Evolutionary conservation across 1,139 yeast genomes (phyloP), one percentile per base, ranked within the genome.

Genomic region (Diutina pseudorugosa): DNA sequence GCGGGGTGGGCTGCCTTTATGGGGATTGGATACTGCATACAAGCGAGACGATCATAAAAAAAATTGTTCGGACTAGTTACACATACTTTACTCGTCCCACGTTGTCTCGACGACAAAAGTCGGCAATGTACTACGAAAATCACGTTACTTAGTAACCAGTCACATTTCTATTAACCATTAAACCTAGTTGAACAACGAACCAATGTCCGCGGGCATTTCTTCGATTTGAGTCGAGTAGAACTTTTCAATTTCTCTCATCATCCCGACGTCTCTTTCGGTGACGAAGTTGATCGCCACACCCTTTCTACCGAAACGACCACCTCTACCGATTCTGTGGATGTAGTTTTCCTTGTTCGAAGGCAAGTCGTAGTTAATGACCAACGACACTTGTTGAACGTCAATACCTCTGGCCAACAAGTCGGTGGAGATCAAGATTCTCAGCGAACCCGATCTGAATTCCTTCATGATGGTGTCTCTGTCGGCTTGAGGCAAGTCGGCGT

Each of bases 221-320:
- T 85, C 94, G 65, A 93, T 90, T 80, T 90, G 97, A 65, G 98
- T 93, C 62, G 95, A 85, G 87, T 94, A 93, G 85, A 90, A 93
- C 76, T 81, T 89, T 79, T 94, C 98, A 65, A 93, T 86, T 76
- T 91, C 98, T 78, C 96, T 87, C 85, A 94, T 83, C 79, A 86
- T 86, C 67, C 84, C 85, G 68, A 90, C 89, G 70, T 93, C 98
- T 63, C 85, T 83, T 65, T 79, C 82, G 62, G 98, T 90, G 70
- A 91, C 95, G 65, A 93, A 86, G 84, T 93, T 93, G 81, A 93
- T 90, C 66, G 98, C 98, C 69, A 91, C 96, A 85, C 98, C 98
- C 84, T 93, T 93, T 77, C 98, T 85, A 80, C 98, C 98, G 80
- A 93, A 93, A 80, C 98, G 93, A 79, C 98, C 98, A 80, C 96